phyloP scores from a whole-genome alignment of 768 basidiomycete genomes.

The Lactarius akahatsu region DNA sequence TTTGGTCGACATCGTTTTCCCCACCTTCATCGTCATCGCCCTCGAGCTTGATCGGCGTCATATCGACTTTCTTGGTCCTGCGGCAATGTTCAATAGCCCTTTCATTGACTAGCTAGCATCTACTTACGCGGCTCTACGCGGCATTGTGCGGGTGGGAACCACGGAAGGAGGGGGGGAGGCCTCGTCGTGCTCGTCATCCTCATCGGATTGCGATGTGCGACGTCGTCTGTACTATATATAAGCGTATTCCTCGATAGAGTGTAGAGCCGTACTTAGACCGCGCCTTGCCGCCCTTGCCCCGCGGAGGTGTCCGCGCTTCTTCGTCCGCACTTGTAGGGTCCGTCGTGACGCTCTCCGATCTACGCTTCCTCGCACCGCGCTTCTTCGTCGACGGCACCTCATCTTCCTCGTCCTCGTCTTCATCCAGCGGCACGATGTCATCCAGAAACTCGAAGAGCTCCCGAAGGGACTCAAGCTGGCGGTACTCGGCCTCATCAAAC shows the following conservation, averaged over 20 bases:
- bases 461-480: constrained; percentile 60
- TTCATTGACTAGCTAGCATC: constrained; percentile 35
- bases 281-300: constrained; percentile 39
- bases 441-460: constrained; percentile 71
- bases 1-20: constrained; percentile 31
- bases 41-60: constrained; percentile 30
- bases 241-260: background rate
- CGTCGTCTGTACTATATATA: constrained; percentile 44
- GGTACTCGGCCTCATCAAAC: constrained; percentile 70
- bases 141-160: constrained; percentile 51
- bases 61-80: constrained; percentile 28
- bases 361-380: constrained; percentile 47
- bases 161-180: constrained; percentile 40
- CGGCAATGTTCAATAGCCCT: constrained; percentile 33
- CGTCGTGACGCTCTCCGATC: constrained; percentile 60
- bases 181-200: constrained; percentile 37
- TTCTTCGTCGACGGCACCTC: constrained; percentile 38
- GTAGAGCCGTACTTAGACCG: constrained; percentile 33
- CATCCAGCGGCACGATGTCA: constrained; percentile 66
- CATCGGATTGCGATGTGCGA: constrained; percentile 54
- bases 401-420: constrained; percentile 48
- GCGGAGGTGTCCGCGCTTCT: constrained; percentile 29
- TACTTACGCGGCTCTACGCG: constrained; percentile 59
- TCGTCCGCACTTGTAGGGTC: constrained; percentile 39
- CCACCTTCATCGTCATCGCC: constrained; percentile 37